Evolutionary conservation across 768 basidiomycete genomes (phyloP).

Genomic region (Cubamyces sp.): DNA sequence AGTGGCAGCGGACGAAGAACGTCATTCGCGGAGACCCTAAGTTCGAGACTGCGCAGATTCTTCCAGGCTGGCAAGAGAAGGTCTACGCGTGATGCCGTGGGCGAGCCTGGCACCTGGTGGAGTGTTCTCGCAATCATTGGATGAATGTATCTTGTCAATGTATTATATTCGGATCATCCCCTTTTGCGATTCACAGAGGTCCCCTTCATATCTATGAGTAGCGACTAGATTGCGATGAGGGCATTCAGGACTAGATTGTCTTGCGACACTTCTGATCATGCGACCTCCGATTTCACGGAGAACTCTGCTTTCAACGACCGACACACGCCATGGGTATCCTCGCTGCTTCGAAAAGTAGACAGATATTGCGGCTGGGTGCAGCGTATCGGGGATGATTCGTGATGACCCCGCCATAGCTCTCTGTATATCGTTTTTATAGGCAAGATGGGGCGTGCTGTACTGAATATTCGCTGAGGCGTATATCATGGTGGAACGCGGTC

Average conservation of each 20-base stretch:
- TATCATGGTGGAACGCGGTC: conserved; percentile 14
- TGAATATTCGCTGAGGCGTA: conserved; percentile 14
- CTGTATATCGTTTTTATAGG: conserved; percentile 20
- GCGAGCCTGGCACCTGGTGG: background rate
- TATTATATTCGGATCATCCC: too few relatives aligned
- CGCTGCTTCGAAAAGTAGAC: conserved; percentile 12
- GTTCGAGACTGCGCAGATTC: conserved; percentile 43
- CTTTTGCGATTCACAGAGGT: too few relatives aligned
- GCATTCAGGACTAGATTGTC: too few relatives aligned
- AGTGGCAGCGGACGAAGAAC: conserved; percentile 38
- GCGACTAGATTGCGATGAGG: too few relatives aligned
- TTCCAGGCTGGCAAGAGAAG: conserved; percentile 50
- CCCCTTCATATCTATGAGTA: too few relatives aligned
- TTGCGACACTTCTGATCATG: too few relatives aligned
- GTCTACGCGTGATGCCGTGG: conserved; percentile 34
- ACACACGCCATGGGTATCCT: background rate
- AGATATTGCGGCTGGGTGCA: conserved; percentile 11
- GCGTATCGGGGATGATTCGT: conserved; percentile 16
- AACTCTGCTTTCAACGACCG: too few relatives aligned
- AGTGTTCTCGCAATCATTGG: background rate
- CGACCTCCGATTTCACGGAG: too few relatives aligned
- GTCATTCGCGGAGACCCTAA: conserved; percentile 35
- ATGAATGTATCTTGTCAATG: background rate
- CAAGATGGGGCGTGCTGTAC: conserved; percentile 4
- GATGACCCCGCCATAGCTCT: conserved; percentile 19